Conservation (phyloP, 352 stramenopile species). For the Albugo laibachii region DNA sequence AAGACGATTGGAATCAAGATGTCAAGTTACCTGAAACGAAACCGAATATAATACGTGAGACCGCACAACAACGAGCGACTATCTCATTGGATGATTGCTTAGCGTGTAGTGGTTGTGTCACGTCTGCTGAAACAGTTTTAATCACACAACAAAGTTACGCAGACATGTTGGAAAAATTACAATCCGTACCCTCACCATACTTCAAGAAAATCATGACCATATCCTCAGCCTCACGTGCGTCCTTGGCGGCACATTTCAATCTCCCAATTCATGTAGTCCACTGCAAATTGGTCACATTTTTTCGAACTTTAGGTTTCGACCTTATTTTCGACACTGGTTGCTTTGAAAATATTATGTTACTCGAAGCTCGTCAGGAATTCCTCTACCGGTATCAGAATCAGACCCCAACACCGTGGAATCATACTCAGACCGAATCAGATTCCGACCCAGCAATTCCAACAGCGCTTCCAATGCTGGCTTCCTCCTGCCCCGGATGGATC, state of each 20-base stretch:
- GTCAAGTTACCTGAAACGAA: constrained; percentile 2
- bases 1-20: constrained; percentile 28
- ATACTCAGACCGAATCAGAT: constrained; percentile 33
- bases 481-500: constrained; percentile 92
- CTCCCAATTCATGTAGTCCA: constrained; percentile 43
- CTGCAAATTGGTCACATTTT: constrained; percentile 53
- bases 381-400: constrained; percentile 65
- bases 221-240: constrained; percentile 76
- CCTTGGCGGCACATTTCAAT: constrained; percentile 62
- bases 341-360: constrained; percentile 81
- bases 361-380: constrained; percentile 85
- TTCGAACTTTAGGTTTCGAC: constrained; percentile 67
- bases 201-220: constrained; percentile 70
- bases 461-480: constrained; percentile 87
- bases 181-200: constrained; percentile 13
- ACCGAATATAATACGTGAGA: constrained; percentile 65
- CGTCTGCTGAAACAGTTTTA: constrained; percentile 95
- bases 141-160: constrained; percentile 90
- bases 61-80: constrained; percentile 64
- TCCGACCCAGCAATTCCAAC: constrained; percentile 28
- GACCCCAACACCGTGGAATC: constrained; percentile 29
- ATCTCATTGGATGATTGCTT: constrained; percentile 94
- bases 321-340: constrained; percentile 85
- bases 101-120: constrained; percentile 93
- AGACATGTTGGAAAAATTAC: constrained; percentile 61